phyloP scores from a whole-genome alignment of 768 basidiomycete species.

The Tricholoma hemisulphureum region DNA sequence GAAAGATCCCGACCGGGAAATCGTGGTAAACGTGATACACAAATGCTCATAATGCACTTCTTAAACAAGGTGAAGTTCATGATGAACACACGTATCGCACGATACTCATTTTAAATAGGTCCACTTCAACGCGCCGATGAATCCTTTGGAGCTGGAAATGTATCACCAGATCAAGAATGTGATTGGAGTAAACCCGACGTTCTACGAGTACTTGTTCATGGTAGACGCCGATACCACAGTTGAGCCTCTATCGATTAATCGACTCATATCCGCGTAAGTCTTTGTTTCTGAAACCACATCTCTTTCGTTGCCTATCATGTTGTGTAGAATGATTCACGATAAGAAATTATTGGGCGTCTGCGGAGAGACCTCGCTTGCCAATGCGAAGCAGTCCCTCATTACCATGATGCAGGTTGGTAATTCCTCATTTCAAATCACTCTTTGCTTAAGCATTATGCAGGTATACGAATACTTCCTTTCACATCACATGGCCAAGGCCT shows the following conservation, averaged over 20 bases:
- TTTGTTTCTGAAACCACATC: neutral
- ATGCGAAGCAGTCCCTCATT: constrained; percentile 91
- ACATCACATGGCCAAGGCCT: constrained; percentile 98
- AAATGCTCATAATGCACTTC: constrained; percentile 95
- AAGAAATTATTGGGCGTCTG: constrained; percentile 92
- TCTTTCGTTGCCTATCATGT: constrained; percentile 2
- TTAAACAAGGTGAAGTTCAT: constrained; percentile 77
- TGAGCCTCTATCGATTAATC: constrained; percentile 81
- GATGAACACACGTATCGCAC: neutral
- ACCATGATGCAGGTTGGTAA: constrained; percentile 90
- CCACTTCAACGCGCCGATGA: constrained; percentile 96
- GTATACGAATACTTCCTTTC: constrained; percentile 99
- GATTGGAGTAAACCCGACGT: constrained; percentile 97
- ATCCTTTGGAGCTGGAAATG: constrained; percentile 95
- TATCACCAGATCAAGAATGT: constrained; percentile 99
- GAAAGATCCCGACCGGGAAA: constrained; percentile 94
- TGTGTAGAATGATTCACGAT: constrained; percentile 89
- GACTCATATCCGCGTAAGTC: constrained; percentile 89
- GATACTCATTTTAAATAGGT: constrained; percentile 51
- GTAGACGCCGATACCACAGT: constrained; percentile 96
- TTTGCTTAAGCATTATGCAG: constrained; percentile 30
- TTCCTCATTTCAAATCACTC: neutral
- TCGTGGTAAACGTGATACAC: constrained; percentile 97
- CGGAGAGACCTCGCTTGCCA: constrained; percentile 91
- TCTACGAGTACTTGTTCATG: constrained; percentile 95